Evolutionary conservation across 148 eudicot species (phyloP), one percentile per base, ranked within the genome.

Genomic region (Arbutus unedo): DNA sequence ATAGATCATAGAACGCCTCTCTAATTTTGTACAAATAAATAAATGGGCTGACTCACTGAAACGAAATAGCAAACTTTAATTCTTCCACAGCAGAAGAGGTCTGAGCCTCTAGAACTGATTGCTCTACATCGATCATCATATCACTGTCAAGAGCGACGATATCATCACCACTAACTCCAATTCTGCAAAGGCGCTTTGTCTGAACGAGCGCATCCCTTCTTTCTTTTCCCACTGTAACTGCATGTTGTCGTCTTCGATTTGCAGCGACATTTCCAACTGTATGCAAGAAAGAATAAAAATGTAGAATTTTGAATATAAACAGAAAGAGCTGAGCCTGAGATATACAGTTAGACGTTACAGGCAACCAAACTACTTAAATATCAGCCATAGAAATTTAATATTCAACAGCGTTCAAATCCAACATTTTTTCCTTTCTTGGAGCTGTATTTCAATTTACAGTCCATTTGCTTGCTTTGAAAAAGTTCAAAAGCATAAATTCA

Each of bases 171-270:
- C 85, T 86, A 87, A 93, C 90, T 67, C 91, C 97, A 38, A 82
- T 91, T 86, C 98, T 90, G 84, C 99, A 94, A 72, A 94, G 90
- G 71, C 99, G 93, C 86, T 96, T 96, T 4, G 94, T 91, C 83
- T 98, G 87, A 85, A 96, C 83, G 71, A 96, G 85, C 19, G 97
- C 90, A 84, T 96, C 98, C 84, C 98, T 87, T 87, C 98, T 89
- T 82, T 96, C 98, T 89, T 92, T 96, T 59, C 93, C 94, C 50
- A 96, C 90, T 21, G 87, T 77, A 81, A 93, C 90, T 19, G 97
- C 98, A 82, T 87, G 87, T 83, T 94, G 98, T 80, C 93, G 88
- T 80, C 99, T 88, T 72, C 91, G 81, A 81, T 91, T 93, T 18
- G 89, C 86, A 2, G 97, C 99, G 71, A 84, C 84, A 87, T 87